Percentiles rank a stretch among this genome's conserved stretches.
Conservation (phyloP, 78 protist species). For the Dictyostelium intermedium region DNA sequence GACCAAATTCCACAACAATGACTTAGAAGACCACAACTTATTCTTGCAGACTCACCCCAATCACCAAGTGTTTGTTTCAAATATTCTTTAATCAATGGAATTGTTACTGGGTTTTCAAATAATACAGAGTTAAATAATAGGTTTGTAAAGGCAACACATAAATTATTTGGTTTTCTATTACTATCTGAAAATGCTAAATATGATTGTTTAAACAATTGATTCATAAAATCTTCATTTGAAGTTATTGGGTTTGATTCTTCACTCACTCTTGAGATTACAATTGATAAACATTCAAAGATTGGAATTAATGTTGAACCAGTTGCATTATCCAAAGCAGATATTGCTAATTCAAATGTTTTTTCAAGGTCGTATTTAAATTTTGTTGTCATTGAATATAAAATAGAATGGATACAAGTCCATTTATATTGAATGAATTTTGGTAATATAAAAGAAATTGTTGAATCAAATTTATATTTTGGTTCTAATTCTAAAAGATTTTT, state of each 20-base stretch:
- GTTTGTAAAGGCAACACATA: conserved; percentile 13
- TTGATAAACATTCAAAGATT: conserved; percentile 15
- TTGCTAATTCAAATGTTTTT: neutral
- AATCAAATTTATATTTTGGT: conserved; percentile 31
- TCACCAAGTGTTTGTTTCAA: conserved; percentile 14
- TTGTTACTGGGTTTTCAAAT: neutral
- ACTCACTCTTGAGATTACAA: neutral
- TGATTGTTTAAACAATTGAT: conserved; percentile 8
- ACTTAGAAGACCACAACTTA: conserved; percentile 39
- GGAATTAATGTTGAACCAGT: conserved; percentile 17
- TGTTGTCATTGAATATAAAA: neutral
- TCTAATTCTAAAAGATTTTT: neutral
- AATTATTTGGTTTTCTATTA: conserved; percentile 19
- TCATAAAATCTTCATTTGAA: neutral
- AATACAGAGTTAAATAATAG: conserved; percentile 21
- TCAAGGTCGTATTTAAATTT: neutral
- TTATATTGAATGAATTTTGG: conserved; percentile 49
- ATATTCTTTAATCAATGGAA: conserved; percentile 41
- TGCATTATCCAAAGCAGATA: conserved; percentile 14
- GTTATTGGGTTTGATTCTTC: neutral
- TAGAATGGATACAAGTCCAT: conserved; percentile 13
- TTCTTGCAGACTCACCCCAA: conserved; percentile 56
- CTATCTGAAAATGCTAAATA: conserved; percentile 59
- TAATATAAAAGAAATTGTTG: neutral
- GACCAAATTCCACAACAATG: conserved; percentile 75